Percentiles rank a stretch among this genome's conserved stretches.
These are phyloP conservation scores for Musa beccarii DNA, from an alignment of 176 grass and related monocot species.

Conservation along the genomic window DNA sequence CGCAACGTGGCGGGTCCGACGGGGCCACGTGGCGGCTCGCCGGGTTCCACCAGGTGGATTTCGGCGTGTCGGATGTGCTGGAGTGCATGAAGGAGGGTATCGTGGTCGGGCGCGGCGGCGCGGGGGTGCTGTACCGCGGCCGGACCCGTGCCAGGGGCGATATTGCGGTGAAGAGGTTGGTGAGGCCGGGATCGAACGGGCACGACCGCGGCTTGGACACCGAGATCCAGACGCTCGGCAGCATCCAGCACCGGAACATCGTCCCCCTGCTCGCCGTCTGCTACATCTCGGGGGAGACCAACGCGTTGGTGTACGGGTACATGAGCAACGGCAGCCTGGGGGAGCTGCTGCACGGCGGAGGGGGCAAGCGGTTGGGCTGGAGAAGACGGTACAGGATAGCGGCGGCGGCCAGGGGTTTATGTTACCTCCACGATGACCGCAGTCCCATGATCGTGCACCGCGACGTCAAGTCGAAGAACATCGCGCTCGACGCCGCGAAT, in stretches of 20 bases:
- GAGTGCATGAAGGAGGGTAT: slow-evolving; percentile 96
- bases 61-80: slow-evolving; percentile 67
- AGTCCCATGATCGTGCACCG: slow-evolving; percentile 78
- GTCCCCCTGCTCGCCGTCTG: slow-evolving; percentile 77
- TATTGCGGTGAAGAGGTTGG: slow-evolving; percentile 76
- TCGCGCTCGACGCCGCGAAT: slow-evolving; percentile 37
- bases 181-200: neutral
- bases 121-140: slow-evolving; percentile 58
- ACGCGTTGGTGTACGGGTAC: slow-evolving; percentile 92
- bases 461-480: slow-evolving; percentile 97
- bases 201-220: slow-evolving; percentile 73
- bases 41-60: slow-evolving; percentile 79
- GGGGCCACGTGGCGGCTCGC: slow-evolving; percentile 51
- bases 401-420: slow-evolving; percentile 65
- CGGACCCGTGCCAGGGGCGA: slow-evolving; percentile 25
- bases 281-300: slow-evolving; percentile 21
- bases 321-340: slow-evolving; percentile 80
- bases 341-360: slow-evolving; percentile 62
- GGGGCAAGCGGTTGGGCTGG: slow-evolving; percentile 53
- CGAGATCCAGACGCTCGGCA: slow-evolving; percentile 77
- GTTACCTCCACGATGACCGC: slow-evolving; percentile 95
- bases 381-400: slow-evolving; percentile 60
- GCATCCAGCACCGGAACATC: slow-evolving; percentile 87
- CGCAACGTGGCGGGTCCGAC: slow-evolving; percentile 18
- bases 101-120: slow-evolving; percentile 78